Percentiles rank a stretch among this genome's conserved stretches.
These are phyloP conservation scores for Rhodotorula graminis DNA, from an alignment of 768 basidiomycete species.

Conservation along the genomic window DNA sequence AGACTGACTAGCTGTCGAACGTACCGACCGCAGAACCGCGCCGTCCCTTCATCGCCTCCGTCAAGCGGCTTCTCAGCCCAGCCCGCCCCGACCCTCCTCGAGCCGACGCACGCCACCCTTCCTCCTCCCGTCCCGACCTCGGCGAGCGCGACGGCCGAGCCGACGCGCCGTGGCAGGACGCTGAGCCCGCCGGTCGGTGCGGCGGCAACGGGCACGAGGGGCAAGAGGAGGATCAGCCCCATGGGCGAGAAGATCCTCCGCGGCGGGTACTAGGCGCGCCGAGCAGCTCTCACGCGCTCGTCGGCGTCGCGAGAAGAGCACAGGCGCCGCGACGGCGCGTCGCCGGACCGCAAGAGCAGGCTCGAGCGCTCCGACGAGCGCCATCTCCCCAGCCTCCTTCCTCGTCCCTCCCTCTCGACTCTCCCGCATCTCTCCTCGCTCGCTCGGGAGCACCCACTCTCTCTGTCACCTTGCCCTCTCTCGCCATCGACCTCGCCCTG, in stretches of 20 bases:
- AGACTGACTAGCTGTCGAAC: too few species aligned
- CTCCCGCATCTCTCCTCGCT: too few species aligned
- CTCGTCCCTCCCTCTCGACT: too few species aligned
- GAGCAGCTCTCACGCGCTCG: neutral
- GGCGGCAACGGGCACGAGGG: neutral
- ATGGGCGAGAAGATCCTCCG: conserved; percentile 33
- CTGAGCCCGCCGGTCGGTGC: neutral
- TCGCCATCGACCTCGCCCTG: neutral
- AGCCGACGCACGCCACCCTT: conserved; percentile 3
- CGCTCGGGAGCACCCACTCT: too few species aligned
- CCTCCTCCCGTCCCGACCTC: conserved; percentile 5
- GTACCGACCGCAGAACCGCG: neutral
- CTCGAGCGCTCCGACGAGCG: too few species aligned
- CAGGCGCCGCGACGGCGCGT: too few species aligned
- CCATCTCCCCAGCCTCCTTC: too few species aligned
- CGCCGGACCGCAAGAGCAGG: too few species aligned
- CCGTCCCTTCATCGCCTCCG: neutral
- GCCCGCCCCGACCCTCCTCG: conserved; percentile 2
- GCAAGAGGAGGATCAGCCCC: conserved; percentile 27
- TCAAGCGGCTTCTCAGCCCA: neutral
- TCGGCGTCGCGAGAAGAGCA: neutral
- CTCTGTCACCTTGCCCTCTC: neutral
- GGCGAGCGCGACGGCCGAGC: neutral
- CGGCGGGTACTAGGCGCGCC: conserved; percentile 18
- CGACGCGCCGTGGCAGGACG: neutral